A percentile compares a stretch with the other conserved stretches of the same genome.
Evolutionary conservation across 1,284 basidiomycete species (phyloP).

Genomic region (Omphalotus olearius): DNA sequence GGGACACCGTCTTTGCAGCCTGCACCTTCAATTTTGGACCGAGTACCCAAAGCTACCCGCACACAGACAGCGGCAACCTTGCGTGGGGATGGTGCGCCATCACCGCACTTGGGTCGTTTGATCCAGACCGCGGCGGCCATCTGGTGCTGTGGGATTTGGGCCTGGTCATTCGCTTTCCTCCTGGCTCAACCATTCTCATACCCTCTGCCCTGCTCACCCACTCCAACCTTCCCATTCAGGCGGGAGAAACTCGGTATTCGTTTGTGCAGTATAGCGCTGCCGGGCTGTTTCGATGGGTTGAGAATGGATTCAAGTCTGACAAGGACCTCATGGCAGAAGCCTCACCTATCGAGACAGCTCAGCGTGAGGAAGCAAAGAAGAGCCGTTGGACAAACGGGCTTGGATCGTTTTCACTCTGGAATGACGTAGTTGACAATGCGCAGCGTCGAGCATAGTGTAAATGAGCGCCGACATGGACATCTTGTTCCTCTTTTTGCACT

Average conservation of each 20-base stretch:
- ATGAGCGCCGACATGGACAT: too few species aligned
- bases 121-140: slow-evolving; percentile 10
- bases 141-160: slow-evolving; percentile 13
- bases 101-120: slow-evolving; percentile 6
- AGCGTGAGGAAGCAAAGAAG: slow-evolving; percentile 1
- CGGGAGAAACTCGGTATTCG: slow-evolving; percentile 6
- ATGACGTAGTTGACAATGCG: slow-evolving; percentile 16
- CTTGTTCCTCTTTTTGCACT: too few species aligned
- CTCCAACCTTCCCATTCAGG: slow-evolving; percentile 4
- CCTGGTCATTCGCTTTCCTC: slow-evolving; percentile 12
- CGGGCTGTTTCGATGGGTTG: slow-evolving; percentile 11
- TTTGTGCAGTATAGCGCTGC: slow-evolving; percentile 11
- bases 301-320: slow-evolving; percentile 8
- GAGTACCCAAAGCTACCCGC: not conserved
- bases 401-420: slow-evolving; percentile 5
- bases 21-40: slow-evolving; percentile 10
- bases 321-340: not conserved
- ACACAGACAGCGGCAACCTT: slow-evolving; percentile 9
- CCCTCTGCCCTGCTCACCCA: slow-evolving; percentile 9
- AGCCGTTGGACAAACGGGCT: slow-evolving; percentile 5
- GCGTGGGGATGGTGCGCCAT: slow-evolving; percentile 12
- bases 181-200: slow-evolving; percentile 11
- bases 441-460: too few species aligned
- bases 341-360: not conserved
- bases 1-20: slow-evolving; percentile 6